Percentiles rank a stretch among this genome's conserved stretches.
Evolutionary conservation across 148 eudicot genomes (phyloP).

Genomic region (Heliamphora exappendiculata): DNA sequence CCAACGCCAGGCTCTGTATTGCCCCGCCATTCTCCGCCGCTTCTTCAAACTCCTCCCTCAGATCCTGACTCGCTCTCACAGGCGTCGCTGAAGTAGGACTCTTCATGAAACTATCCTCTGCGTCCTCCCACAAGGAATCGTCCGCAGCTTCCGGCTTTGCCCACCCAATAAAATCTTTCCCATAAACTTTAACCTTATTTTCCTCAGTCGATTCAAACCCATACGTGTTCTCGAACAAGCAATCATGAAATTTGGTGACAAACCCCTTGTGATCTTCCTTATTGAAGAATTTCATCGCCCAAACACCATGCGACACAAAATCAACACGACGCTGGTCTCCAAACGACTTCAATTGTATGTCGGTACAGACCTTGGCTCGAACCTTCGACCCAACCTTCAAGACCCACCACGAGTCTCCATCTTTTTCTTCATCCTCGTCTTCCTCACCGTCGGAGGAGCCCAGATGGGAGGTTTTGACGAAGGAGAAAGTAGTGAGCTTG

Average conservation of each 20-base stretch:
- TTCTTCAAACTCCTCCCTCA: constrained; percentile 66
- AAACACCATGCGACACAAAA: constrained; percentile 50
- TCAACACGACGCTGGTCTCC: constrained; percentile 48
- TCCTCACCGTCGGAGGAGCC: constrained; percentile 9
- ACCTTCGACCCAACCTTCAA: constrained; percentile 45
- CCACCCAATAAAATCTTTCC: constrained; percentile 71
- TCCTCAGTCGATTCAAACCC: constrained; percentile 41
- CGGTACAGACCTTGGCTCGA: constrained; percentile 36
- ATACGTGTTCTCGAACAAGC: constrained; percentile 59
- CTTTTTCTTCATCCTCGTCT: constrained; percentile 15
- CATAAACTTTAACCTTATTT: constrained; percentile 54
- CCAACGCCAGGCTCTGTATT: constrained; percentile 66
- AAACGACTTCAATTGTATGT: constrained; percentile 47
- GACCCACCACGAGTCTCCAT: constrained; percentile 27
- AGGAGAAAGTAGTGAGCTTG: constrained; percentile 31
- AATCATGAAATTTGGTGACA: constrained; percentile 35
- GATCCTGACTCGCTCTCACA: constrained; percentile 25
- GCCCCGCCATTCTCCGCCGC: constrained; percentile 38
- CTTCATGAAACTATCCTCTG: constrained; percentile 12
- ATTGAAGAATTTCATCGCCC: constrained; percentile 52
- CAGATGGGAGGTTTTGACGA: constrained; percentile 17
- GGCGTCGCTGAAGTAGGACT: constrained; percentile 26
- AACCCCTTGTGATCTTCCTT: constrained; percentile 39
- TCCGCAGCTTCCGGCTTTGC: constrained; percentile 57
- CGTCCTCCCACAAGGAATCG: constrained; percentile 68